Conservation (phyloP, 179 eudicot species). For the Silene coronaria region DNA sequence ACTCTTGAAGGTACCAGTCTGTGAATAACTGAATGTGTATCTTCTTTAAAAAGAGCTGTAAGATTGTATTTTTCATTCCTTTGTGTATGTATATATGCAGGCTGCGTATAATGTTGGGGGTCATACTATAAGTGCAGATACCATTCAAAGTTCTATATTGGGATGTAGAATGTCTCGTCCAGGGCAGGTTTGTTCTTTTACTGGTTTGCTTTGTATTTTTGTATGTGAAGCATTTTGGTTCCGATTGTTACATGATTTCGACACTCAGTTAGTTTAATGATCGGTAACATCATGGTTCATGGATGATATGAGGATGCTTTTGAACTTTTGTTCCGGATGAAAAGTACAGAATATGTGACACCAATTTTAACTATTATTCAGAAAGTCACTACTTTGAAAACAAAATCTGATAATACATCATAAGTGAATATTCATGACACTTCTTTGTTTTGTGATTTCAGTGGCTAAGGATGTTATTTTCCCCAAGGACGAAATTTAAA, state of each 20-base stretch:
- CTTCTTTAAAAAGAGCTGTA: neutral
- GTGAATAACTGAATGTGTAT: neutral
- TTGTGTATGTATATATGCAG: conserved; percentile 30
- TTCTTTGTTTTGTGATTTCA: conserved; percentile 18
- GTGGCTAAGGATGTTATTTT: conserved; percentile 81
- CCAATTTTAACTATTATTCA: neutral
- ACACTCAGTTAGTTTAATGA: neutral
- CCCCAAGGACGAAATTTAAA: conserved; percentile 71
- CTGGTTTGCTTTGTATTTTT: neutral
- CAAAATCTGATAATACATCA: neutral
- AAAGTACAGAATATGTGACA: neutral
- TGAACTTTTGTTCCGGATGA: neutral
- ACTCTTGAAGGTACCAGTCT: conserved; percentile 62
- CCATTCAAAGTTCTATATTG: conserved; percentile 64
- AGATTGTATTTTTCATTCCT: conserved; percentile 4
- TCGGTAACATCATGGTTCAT: neutral
- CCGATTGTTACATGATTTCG: neutral
- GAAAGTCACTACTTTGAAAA: neutral
- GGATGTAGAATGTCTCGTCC: conserved; percentile 90
- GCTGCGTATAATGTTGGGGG: conserved; percentile 94
- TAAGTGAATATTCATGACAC: neutral
- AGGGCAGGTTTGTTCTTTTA: conserved; percentile 61
- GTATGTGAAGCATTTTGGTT: neutral
- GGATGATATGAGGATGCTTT: neutral
- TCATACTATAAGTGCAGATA: conserved; percentile 76